Percentiles rank a stretch among this genome's conserved stretches.
Evolutionary conservation across 2,329 filamentous ascomycete species (phyloP).

Genomic region (Talaromyces verruculosus): DNA sequence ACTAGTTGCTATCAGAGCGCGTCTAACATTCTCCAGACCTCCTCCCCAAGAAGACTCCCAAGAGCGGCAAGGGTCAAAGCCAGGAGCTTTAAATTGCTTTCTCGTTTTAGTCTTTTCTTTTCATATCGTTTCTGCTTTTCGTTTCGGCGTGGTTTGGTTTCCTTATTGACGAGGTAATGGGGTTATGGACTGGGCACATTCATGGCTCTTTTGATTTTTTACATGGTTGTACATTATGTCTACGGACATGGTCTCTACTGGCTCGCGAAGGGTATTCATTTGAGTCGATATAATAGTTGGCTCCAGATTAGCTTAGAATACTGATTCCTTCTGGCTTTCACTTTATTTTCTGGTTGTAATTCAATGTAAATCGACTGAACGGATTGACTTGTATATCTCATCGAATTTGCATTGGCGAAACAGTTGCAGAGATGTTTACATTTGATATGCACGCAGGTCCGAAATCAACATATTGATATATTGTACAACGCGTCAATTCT

Average conservation of each 20-base stretch:
- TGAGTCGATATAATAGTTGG: constrained; percentile 17
- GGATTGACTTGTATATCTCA: background rate
- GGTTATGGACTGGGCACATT: constrained; percentile 64
- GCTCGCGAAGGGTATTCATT: constrained; percentile 32
- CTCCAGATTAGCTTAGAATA: constrained; percentile 21
- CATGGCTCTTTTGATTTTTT: constrained; percentile 57
- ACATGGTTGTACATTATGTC: constrained; percentile 64
- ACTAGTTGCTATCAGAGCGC: background rate
- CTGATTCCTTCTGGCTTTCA: constrained; percentile 14
- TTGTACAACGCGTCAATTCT: constrained; percentile 10
- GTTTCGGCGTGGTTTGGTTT: constrained; percentile 73
- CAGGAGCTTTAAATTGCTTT: constrained; percentile 78
- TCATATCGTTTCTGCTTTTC: constrained; percentile 49
- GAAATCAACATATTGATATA: background rate
- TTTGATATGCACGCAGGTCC: background rate
- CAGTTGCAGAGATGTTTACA: background rate
- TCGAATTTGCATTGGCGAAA: background rate
- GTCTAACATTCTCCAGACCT: constrained; percentile 66
- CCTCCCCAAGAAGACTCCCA: constrained; percentile 97
- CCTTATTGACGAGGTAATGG: constrained; percentile 71
- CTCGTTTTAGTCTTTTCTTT: constrained; percentile 56
- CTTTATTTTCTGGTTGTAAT: background rate
- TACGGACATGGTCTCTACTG: constrained; percentile 53
- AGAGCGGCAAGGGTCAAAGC: constrained; percentile 87
- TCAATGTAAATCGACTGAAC: background rate